Conservation (phyloP, 306 rosid genomes). For the Trichosanthes truncata region DNA sequence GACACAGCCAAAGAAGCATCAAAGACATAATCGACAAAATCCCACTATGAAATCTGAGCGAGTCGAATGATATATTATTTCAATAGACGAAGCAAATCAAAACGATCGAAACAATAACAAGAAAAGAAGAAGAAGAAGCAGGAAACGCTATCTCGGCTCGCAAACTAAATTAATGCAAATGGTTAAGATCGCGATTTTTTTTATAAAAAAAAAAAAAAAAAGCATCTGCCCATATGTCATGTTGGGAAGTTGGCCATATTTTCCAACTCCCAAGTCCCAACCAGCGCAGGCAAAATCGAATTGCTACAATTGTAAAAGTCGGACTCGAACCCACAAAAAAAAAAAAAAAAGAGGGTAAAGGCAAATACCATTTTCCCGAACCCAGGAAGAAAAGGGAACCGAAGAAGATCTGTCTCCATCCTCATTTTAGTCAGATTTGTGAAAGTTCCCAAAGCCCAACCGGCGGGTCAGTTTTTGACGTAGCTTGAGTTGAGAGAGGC, state of each 20-base stretch:
- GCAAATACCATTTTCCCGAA: not conserved
- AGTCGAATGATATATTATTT: not conserved
- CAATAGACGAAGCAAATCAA: not conserved
- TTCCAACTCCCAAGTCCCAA: not conserved
- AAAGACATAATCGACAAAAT: not conserved
- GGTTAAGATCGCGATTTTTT: not conserved
- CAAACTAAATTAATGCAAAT: not conserved
- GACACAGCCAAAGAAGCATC: not conserved
- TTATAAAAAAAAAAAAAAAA: not conserved
- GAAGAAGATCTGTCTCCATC: conserved; percentile 1
- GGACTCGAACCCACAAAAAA: not conserved
- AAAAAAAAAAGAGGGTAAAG: no score
- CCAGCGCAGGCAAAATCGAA: not conserved
- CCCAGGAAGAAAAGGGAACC: conserved; percentile 7
- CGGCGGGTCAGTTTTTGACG: not conserved
- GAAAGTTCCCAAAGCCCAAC: conserved; percentile 9
- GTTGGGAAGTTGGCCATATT: not conserved
- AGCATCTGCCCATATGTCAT: not conserved
- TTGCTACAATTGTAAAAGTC: not conserved
- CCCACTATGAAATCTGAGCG: not conserved
- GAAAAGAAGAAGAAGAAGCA: not conserved
- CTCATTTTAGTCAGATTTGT: conserved; percentile 1
- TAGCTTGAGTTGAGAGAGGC: not conserved
- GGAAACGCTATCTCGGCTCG: not conserved
- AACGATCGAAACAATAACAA: not conserved